A percentile compares a stretch with the other conserved stretches of the same genome.
Evolutionary conservation across 2,329 filamentous ascomycete genomes (phyloP).

Genomic region (Phaeophleospora eucalypticola): DNA sequence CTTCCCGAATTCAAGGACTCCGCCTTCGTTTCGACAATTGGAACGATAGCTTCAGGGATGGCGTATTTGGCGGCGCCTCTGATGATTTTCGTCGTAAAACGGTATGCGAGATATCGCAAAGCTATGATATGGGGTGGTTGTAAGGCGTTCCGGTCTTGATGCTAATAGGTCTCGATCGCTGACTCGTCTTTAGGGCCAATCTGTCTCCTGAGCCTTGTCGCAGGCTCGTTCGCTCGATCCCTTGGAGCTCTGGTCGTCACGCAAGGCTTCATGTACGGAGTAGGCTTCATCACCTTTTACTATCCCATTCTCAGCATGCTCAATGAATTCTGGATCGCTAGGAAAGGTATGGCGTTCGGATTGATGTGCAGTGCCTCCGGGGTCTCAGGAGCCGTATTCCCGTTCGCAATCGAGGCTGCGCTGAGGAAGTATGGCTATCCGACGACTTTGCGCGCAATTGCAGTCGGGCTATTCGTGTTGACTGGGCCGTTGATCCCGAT

Average conservation of each 20-base stretch:
- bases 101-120: constrained; percentile 39
- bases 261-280: constrained; percentile 56
- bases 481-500: constrained; percentile 33
- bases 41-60: constrained; percentile 57
- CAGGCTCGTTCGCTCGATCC: constrained; percentile 45
- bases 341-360: constrained; percentile 28
- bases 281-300: constrained; percentile 52
- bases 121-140: constrained; percentile 46
- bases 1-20: constrained; percentile 55
- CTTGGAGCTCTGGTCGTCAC: constrained; percentile 55
- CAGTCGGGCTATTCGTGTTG: constrained; percentile 24
- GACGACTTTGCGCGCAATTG: constrained; percentile 23
- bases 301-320: constrained; percentile 30
- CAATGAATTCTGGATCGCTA: constrained; percentile 28
- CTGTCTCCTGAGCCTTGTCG: constrained; percentile 22
- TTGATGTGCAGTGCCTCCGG: constrained; percentile 24
- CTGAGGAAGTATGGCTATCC: constrained; percentile 25
- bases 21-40: constrained; percentile 57
- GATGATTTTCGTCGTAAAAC: constrained; percentile 43
- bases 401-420: constrained; percentile 19
- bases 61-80: constrained; percentile 53
- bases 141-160: constrained; percentile 1
- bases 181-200: constrained; percentile 13
- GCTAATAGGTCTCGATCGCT: neutral
- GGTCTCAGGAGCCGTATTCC: constrained; percentile 24